Evolutionary conservation across 768 basidiomycete genomes (phyloP), one percentile per base, ranked within the genome.

Genomic region (Lentinula aciculospora): DNA sequence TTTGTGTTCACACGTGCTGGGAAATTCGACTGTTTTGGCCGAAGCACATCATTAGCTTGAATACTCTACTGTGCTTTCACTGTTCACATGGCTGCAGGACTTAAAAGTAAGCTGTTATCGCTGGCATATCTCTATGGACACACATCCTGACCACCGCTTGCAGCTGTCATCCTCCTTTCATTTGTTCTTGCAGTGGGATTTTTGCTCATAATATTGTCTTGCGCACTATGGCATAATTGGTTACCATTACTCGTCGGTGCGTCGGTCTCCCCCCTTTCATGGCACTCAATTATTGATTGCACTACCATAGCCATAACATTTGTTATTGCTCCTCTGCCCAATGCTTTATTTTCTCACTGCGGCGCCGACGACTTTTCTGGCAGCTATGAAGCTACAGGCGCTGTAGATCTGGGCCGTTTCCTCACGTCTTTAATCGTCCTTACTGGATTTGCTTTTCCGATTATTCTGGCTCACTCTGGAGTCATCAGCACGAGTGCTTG

Each of bases 101-200:
- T 89, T 63, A 81, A 84, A 76, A 89, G 87, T 88, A 66, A 66
- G 81, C 66, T n/a, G 58, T 49, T n/a, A 29, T 36, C 12, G 44
- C 36, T 58, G 29, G 15, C 36, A 8, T n/a, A 49, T 29, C 27
- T 42, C 42, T n/a, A 56, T 37, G 44, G n/a, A 21, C 46, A 17
- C 34, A 40, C 31, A 49, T 29, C 23, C 32, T 27, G 39, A 63
- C 29, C 28, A 27, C 34, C 21, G 15, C 28, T 44, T 55, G 29
- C 68, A 98, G 95, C 94, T 67, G 94, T 98, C 62, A 94, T 98
- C 65, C 80, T 98, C 54, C 86, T 99, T 46, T 95, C 97, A 1
- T 98, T 99, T 74, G 92, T 98, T 54, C 87, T 99, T 50, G 97
- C 97, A 5, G 82, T 96, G 15, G 97, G 97, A n/a, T 99, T 99